phyloP scores from a whole-genome alignment of 164 flowering plant species.

The Stephania yunnanensis region DNA sequence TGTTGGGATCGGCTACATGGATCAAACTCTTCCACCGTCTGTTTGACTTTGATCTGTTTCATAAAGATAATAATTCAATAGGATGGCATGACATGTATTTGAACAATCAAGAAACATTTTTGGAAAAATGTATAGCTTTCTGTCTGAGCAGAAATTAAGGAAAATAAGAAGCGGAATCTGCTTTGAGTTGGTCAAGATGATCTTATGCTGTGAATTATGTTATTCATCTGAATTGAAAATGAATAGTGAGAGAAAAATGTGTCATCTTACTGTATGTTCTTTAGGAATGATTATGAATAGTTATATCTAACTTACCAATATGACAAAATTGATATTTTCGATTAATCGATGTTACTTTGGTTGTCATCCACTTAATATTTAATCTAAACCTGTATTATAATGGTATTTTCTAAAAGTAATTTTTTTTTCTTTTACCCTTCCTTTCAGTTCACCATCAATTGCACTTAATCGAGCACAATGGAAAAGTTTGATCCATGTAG shows the following conservation, averaged over 20 bases:
- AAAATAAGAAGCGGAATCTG: neutral
- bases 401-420: neutral
- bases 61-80: too few species aligned
- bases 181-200: neutral
- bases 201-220: neutral
- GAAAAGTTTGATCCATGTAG: too few species aligned
- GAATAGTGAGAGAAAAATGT: neutral
- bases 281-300: neutral
- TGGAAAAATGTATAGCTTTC: neutral
- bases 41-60: too few species aligned
- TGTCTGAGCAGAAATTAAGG: neutral
- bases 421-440: neutral
- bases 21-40: too few species aligned
- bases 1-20: too few species aligned
- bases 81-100: too few species aligned
- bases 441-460: too few species aligned
- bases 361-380: neutral
- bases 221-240: neutral
- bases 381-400: neutral
- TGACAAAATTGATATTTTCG: neutral
- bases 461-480: too few species aligned
- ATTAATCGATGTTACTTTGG: neutral
- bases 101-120: neutral
- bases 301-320: neutral
- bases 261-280: neutral